Evolutionary conservation across 176 grass and related monocot genomes (phyloP).

Genomic region (Elaeis guineensis): DNA sequence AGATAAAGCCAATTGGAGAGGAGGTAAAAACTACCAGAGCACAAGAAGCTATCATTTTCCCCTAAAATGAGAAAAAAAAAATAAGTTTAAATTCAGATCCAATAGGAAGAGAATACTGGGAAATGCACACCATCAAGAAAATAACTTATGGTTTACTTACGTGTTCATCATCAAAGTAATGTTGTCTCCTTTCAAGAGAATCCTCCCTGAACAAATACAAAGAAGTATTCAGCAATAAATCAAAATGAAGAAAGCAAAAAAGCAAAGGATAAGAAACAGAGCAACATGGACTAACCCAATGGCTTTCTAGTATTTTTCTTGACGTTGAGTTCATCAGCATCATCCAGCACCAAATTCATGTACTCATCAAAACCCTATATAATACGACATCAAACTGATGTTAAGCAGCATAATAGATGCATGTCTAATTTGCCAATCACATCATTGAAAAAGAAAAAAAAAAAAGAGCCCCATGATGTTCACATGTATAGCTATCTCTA

Average conservation of each 20-base stretch:
- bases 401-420: no score
- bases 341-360: constrained; percentile 96
- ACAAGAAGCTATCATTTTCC: no score
- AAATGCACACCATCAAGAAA: not conserved
- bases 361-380: constrained; percentile 92
- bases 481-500: no score
- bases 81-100: no score
- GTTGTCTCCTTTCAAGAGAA: constrained; percentile 94
- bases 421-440: no score
- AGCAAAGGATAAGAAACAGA: not conserved
- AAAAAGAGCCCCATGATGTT: no score
- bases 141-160: constrained; percentile 32
- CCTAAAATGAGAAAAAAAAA: no score
- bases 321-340: constrained; percentile 82
- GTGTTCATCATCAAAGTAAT: constrained; percentile 94
- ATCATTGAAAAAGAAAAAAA: no score
- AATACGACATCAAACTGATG: no score
- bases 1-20: no score
- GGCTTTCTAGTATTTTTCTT: constrained; percentile 81
- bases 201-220: constrained; percentile 51
- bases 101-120: no score
- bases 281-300: constrained; percentile 40
- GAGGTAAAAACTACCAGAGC: no score
- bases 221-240: not conserved
- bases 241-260: constrained; percentile 4